These are phyloP conservation scores for Russula abietina DNA, from an alignment of 768 basidiomycete genomes.

Conservation along the genomic window DNA sequence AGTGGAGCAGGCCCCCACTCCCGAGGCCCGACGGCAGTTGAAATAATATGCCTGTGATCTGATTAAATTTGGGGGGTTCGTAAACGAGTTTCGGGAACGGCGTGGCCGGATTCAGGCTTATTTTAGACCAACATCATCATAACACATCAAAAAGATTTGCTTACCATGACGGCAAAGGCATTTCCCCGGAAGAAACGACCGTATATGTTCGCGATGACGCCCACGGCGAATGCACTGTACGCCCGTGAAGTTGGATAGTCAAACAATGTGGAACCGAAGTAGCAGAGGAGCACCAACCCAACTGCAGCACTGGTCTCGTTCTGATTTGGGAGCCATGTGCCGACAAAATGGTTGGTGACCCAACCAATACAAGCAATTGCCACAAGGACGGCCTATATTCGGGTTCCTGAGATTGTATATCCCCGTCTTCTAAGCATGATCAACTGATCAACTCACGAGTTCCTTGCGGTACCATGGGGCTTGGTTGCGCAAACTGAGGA, in stretches of 20 bases:
- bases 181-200: constrained; percentile 67
- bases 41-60: constrained; percentile 76
- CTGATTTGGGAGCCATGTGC: constrained; percentile 55
- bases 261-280: constrained; percentile 5
- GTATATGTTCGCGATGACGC: constrained; percentile 71
- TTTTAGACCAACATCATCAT: not conserved
- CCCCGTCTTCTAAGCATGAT: constrained; percentile 1
- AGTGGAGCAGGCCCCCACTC: constrained; percentile 72
- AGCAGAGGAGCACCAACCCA: constrained; percentile 39
- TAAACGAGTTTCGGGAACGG: too few species aligned
- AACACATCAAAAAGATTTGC: constrained; percentile 18
- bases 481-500: constrained; percentile 59
- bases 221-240: constrained; percentile 68
- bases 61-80: not conserved
- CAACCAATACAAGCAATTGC: constrained; percentile 64
- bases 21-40: constrained; percentile 80
- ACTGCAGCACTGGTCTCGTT: constrained; percentile 74
- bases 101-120: too few species aligned
- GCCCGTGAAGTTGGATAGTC: not conserved
- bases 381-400: constrained; percentile 44
- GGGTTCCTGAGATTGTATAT: not conserved
- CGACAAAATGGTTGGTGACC: constrained; percentile 71
- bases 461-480: constrained; percentile 54
- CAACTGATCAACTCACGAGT: constrained; percentile 39
- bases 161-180: constrained; percentile 77